phyloP scores from a whole-genome alignment of 768 basidiomycete genomes.

The Lyophyllum semitale region DNA sequence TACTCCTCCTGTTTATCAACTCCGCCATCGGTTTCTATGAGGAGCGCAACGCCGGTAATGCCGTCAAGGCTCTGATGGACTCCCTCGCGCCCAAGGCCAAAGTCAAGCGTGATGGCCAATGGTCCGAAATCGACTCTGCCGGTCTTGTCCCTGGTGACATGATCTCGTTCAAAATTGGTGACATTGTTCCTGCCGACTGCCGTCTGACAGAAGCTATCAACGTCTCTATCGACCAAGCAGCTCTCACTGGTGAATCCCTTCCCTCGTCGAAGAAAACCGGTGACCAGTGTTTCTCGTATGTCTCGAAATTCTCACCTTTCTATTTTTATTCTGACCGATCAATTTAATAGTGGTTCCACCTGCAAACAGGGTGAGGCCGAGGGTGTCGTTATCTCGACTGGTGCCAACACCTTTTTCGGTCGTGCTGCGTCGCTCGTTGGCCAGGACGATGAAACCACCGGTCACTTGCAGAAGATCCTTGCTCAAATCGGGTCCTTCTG shows the following conservation, averaged over 20 bases:
- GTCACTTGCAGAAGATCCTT: conserved; percentile 98
- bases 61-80: conserved; percentile 99
- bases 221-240: conserved; percentile 98
- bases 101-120: conserved; percentile 82
- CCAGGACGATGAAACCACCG: conserved; percentile 95
- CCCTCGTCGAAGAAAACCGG: conserved; percentile 90
- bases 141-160: conserved; percentile 94
- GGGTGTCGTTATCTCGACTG: conserved; percentile 97
- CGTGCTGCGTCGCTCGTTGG: conserved; percentile 97
- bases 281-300: conserved; percentile 98
- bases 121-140: conserved; percentile 91
- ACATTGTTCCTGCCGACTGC: conserved; percentile 97
- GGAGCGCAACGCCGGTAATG: conserved; percentile 95
- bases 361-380: conserved; percentile 99
- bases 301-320: conserved; percentile 18
- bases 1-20: conserved; percentile 90
- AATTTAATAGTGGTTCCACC: conserved; percentile 75
- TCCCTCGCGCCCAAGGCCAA: conserved; percentile 97
- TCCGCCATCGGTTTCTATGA: conserved; percentile 98
- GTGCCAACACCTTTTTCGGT: conserved; percentile 98
- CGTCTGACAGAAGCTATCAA: conserved; percentile 96
- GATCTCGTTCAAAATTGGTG: conserved; percentile 98
- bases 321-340: conserved; percentile 7
- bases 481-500: conserved; percentile 99
- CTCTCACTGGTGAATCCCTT: conserved; percentile 95